Evolutionary conservation across 75 land plant genomes (phyloP), one percentile per base, ranked within the genome.

Genomic region (Pinus taeda): DNA sequence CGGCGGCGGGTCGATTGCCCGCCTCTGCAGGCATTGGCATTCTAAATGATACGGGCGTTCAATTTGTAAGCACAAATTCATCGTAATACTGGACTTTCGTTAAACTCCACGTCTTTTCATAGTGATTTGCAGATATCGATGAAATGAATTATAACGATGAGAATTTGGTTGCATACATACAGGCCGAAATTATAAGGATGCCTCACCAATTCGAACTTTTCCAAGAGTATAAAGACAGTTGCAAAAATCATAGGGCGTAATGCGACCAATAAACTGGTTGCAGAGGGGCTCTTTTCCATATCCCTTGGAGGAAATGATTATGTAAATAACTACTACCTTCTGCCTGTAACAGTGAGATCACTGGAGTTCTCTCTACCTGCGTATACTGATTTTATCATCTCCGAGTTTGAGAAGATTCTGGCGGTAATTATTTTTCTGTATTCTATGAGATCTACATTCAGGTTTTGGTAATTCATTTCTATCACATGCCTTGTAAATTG

Each of bases 271-370:
- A 58, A 45, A 56, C 77, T 89, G 0, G 84, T 93, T 55, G 80
- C 77, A 26, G 58, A 78, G 9, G 88, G 87, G 0, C 76, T 89
- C 1, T 63, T 86, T 5, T 84, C 87, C 3, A 72, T 89, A 24
- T 74, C 82, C 49, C 76, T 89, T 15, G 91, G 91, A 36, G 85
- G 86, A 71, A 93, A 93, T 29, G 96, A 93, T 78, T 91, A 90
- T 70, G 88, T 93, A 57, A 88, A 90, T 88, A 94, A 94, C 83
- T 94, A 94, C 80, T 90, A 78, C 70, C 69, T 92, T 76, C 71
- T 86, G 15, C 84, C 91, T 3, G 81, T 63, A 70, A 88, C 93
- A 0, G 74, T 81, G 5, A 79, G 89, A 57, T 80, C 90, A 1
- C 77, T 82, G 42, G 78, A 93, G 77, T 89, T 78, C 63, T 24